These are phyloP conservation scores for Gamarada debralockiae DNA, from an alignment of 495 filamentous ascomycete species.

Conservation along the genomic window DNA sequence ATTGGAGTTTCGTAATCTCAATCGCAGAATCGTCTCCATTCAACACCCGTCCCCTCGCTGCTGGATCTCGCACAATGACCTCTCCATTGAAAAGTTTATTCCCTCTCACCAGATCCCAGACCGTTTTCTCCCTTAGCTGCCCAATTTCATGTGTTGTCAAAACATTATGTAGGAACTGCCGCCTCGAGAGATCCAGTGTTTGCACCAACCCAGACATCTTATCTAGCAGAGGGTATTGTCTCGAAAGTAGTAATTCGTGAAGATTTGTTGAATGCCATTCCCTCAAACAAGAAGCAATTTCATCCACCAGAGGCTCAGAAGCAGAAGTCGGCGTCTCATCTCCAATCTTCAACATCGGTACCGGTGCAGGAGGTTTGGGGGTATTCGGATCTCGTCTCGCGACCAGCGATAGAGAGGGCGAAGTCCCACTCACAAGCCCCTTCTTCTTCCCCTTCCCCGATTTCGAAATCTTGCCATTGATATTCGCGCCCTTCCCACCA, in stretches of 20 bases:
- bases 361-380: constrained; percentile 82
- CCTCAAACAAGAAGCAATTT: constrained; percentile 91
- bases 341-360: constrained; percentile 95
- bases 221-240: constrained; percentile 77
- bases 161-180: constrained; percentile 90
- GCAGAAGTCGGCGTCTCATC: constrained; percentile 89
- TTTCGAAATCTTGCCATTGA: neutral
- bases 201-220: constrained; percentile 75
- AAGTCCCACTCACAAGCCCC: constrained; percentile 25
- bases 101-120: constrained; percentile 90
- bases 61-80: constrained; percentile 88
- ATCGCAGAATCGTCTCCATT: constrained; percentile 92
- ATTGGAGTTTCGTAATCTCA: constrained; percentile 86
- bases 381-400: constrained; percentile 50
- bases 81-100: constrained; percentile 92
- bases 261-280: constrained; percentile 98
- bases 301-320: constrained; percentile 90
- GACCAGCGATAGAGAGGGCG: constrained; percentile 28
- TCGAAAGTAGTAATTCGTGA: constrained; percentile 82
- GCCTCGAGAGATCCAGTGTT: constrained; percentile 73
- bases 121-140: constrained; percentile 72
- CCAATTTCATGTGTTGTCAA: constrained; percentile 81
- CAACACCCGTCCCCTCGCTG: constrained; percentile 75
- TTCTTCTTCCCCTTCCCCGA: constrained; percentile 13
- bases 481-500: neutral